Evolutionary conservation across 2,329 filamentous ascomycete genomes (phyloP).

Genomic region (Exophiala alcalophila): DNA sequence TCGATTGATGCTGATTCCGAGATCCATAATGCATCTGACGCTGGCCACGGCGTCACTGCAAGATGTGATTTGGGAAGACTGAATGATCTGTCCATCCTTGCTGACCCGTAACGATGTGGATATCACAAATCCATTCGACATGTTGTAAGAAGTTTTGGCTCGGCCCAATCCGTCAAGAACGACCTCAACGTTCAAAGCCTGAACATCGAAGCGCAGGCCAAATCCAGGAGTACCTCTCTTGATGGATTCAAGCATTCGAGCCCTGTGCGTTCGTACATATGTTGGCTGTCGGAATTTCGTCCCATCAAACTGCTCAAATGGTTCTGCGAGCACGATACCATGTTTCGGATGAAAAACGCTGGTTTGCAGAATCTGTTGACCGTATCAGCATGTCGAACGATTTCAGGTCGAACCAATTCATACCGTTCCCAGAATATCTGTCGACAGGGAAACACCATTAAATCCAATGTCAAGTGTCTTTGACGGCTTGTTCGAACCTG

Average conservation of each 20-base stretch:
- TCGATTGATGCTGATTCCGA: conserved; percentile 17
- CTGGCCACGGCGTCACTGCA: not conserved
- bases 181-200: not conserved
- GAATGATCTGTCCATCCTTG: conserved; percentile 11
- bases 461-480: conserved; percentile 21
- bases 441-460: conserved; percentile 17
- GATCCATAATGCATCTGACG: conserved; percentile 10
- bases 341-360: conserved; percentile 18
- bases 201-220: conserved; percentile 14
- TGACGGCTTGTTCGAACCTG: not conserved
- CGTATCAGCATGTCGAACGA: conserved; percentile 1
- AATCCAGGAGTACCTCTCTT: conserved; percentile 11
- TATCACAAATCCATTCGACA: conserved; percentile 4
- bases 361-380: conserved; percentile 15
- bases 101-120: conserved; percentile 10
- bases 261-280: conserved; percentile 14
- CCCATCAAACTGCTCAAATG: conserved; percentile 19
- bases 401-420: not conserved
- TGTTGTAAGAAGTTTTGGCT: conserved; percentile 6
- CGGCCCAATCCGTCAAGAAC: conserved; percentile 11
- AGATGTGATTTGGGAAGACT: conserved; percentile 13
- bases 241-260: conserved; percentile 15
- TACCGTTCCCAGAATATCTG: conserved; percentile 16
- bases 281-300: conserved; percentile 12
- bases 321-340: conserved; percentile 17